Evolutionary conservation across 2,329 filamentous ascomycete genomes (phyloP).

Genomic region (Pyrenochaeta sp.): DNA sequence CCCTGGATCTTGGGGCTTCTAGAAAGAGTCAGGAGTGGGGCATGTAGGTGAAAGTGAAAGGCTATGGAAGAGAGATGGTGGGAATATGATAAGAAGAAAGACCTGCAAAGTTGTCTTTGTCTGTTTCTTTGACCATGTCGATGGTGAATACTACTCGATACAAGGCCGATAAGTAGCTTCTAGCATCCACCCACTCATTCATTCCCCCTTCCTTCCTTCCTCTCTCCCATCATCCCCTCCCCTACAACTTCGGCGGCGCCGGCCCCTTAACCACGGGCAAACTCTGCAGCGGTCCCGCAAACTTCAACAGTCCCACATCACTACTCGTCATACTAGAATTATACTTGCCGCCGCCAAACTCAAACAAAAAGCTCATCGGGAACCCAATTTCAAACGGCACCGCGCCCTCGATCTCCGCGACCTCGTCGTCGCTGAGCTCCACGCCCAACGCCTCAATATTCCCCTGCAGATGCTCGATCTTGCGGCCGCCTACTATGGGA

Average conservation of each 20-base stretch:
- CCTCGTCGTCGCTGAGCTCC: conserved; percentile 59
- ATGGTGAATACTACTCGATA: too few relatives aligned
- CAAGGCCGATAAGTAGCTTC: too few relatives aligned
- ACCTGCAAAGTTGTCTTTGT: too few relatives aligned
- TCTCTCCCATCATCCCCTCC: conserved; percentile 7
- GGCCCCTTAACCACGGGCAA: conserved; percentile 30
- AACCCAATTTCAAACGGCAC: conserved; percentile 63
- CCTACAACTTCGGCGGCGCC: conserved; percentile 36
- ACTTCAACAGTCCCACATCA: conserved; percentile 38
- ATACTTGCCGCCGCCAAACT: conserved; percentile 35
- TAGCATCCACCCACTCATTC: too few relatives aligned
- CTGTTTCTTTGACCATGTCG: too few relatives aligned
- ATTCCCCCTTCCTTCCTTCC: too few relatives aligned
- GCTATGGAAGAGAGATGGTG: too few relatives aligned
- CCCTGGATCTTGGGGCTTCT: too few relatives aligned
- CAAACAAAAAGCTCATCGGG: conserved; percentile 56
- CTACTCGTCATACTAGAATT: conserved; percentile 34
- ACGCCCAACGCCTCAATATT: conserved; percentile 65
- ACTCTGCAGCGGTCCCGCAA: conserved; percentile 36
- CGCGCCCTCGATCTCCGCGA: conserved; percentile 62
- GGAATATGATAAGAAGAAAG: too few relatives aligned
- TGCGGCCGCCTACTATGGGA: conserved; percentile 77
- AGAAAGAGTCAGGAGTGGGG: too few relatives aligned
- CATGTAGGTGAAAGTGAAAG: too few relatives aligned
- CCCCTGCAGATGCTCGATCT: conserved; percentile 72